These are phyloP conservation scores for Setomelanomma holmii DNA, from an alignment of 2,329 filamentous ascomycete species.

Conservation along the genomic window DNA sequence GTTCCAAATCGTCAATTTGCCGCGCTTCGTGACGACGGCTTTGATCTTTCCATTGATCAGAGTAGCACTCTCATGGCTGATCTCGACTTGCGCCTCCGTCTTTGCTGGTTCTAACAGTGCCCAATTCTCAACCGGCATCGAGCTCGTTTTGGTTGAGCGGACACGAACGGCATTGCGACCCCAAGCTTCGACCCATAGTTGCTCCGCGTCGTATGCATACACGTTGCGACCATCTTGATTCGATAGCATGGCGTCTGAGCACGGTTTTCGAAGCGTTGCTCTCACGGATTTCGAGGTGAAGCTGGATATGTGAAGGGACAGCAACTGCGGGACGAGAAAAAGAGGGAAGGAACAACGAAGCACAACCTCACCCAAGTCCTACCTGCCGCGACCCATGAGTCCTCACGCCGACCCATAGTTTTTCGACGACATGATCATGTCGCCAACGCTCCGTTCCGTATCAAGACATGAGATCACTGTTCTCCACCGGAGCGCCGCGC, in stretches of 20 bases:
- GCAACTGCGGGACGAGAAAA: too few relatives aligned
- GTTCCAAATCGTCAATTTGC: slow-evolving; percentile 60
- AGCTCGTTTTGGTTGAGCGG: slow-evolving; percentile 53
- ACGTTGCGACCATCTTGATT: slow-evolving; percentile 64
- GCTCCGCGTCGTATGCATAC: slow-evolving; percentile 62
- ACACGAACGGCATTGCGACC: slow-evolving; percentile 57
- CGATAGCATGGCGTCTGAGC: slow-evolving; percentile 39
- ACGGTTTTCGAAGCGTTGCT: too few relatives aligned
- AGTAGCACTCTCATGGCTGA: slow-evolving; percentile 41
- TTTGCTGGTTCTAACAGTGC: slow-evolving; percentile 23
- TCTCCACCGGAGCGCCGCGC: too few relatives aligned
- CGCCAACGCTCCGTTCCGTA: too few relatives aligned
- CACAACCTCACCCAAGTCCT: too few relatives aligned
- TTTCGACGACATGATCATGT: too few relatives aligned
- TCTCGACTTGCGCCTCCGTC: slow-evolving; percentile 9
- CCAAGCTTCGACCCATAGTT: slow-evolving; percentile 59
- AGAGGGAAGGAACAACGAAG: too few relatives aligned
- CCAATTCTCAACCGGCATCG: slow-evolving; percentile 38
- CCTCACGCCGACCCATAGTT: too few relatives aligned
- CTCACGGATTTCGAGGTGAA: too few relatives aligned
- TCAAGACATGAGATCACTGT: too few relatives aligned
- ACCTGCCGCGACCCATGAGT: too few relatives aligned
- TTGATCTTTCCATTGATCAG: slow-evolving; percentile 59
- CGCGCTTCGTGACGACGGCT: slow-evolving; percentile 55
- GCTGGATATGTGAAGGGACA: too few relatives aligned